These are phyloP conservation scores for Myxozyma neotropica DNA, from an alignment of 805 yeast genomes.

Conservation along the genomic window DNA sequence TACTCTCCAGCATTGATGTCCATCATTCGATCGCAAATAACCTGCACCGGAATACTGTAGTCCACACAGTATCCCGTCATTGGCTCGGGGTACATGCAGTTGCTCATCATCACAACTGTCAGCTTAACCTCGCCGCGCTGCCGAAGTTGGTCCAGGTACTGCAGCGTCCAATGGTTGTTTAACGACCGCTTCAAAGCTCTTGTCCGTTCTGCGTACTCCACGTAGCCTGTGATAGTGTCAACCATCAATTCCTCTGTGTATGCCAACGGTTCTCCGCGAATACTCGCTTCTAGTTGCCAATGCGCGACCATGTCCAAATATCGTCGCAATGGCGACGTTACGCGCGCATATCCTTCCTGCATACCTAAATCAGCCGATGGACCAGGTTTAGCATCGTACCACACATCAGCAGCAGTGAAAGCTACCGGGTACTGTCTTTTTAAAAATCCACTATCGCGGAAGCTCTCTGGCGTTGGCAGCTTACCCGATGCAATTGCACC, in stretches of 20 bases:
- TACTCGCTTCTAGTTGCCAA: slow-evolving; percentile 62
- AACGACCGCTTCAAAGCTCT: neutral
- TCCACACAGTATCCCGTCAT: slow-evolving; percentile 19
- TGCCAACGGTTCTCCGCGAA: slow-evolving; percentile 38
- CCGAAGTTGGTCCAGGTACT: neutral
- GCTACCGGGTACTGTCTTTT: slow-evolving; percentile 1
- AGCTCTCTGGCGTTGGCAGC: slow-evolving; percentile 1
- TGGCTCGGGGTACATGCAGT: slow-evolving; percentile 8
- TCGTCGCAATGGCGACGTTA: slow-evolving; percentile 88
- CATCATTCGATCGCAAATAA: neutral
- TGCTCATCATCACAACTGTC: slow-evolving; percentile 11
- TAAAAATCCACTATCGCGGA: slow-evolving; percentile 6
- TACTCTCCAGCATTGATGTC: slow-evolving; percentile 16
- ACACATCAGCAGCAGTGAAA: neutral
- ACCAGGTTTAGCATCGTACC: slow-evolving; percentile 1
- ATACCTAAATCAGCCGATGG: slow-evolving; percentile 49
- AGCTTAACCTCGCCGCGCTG: slow-evolving; percentile 1
- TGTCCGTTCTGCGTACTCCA: neutral
- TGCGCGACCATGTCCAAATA: slow-evolving; percentile 80
- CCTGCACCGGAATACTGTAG: slow-evolving; percentile 7
- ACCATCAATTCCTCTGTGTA: slow-evolving; percentile 18
- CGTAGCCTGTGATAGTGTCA: neutral
- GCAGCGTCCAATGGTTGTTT: neutral
- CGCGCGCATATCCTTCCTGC: slow-evolving; percentile 58
- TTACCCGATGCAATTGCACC: neutral